phyloP scores from a whole-genome alignment of 495 filamentous ascomycete species.

The Hyaloscypha bicolor region DNA sequence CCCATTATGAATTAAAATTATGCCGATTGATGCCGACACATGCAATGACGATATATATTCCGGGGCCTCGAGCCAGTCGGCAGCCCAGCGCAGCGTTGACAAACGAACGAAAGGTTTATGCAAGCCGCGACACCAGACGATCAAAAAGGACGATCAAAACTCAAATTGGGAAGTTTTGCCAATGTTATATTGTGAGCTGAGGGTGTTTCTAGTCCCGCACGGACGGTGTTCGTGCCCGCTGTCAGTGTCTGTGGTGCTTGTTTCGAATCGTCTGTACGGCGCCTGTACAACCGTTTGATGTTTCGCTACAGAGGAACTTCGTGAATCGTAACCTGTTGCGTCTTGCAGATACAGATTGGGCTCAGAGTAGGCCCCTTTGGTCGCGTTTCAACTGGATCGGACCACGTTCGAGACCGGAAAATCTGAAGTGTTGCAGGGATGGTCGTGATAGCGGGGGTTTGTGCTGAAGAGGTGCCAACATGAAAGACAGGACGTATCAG shows the following conservation, averaged over 20 bases:
- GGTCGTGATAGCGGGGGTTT: not conserved
- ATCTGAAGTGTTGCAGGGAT: not conserved
- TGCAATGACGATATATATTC: slow-evolving; percentile 7
- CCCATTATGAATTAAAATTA: slow-evolving; percentile 31
- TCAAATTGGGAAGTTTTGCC: not conserved
- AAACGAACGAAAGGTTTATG: slow-evolving; percentile 1
- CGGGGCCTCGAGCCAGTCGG: slow-evolving; percentile 16
- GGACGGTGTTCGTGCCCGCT: slow-evolving; percentile 12
- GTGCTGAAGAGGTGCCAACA: not conserved
- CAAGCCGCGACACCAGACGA: slow-evolving; percentile 4
- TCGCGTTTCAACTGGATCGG: not conserved
- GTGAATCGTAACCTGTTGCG: not conserved
- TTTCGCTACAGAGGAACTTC: slow-evolving; percentile 9
- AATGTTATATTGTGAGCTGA: not conserved
- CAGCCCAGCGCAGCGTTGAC: not conserved
- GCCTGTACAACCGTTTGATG: slow-evolving; percentile 7
- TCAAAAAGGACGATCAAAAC: not conserved
- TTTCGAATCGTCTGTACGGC: slow-evolving; percentile 10
- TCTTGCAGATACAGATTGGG: not conserved
- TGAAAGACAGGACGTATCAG: slow-evolving; percentile 27
- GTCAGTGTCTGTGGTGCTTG: slow-evolving; percentile 6
- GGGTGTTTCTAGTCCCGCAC: slow-evolving; percentile 4
- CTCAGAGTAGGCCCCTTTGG: not conserved
- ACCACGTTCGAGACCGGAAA: not conserved
- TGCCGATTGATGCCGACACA: not conserved